Evolutionary conservation across 169 alveolate genomes (phyloP).

Genomic region (Plasmodium gonderi): DNA sequence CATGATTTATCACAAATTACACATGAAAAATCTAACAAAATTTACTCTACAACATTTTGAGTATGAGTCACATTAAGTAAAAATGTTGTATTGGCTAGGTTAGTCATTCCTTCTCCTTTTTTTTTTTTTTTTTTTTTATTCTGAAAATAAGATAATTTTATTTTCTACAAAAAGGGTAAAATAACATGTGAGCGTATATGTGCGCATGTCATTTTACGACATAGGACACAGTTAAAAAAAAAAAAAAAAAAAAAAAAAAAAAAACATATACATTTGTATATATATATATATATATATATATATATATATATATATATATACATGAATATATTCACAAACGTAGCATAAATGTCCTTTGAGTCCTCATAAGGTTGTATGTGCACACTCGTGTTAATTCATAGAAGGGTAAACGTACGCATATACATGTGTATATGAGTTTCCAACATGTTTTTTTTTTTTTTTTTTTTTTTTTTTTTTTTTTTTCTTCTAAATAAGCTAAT

Average conservation of each 20-base stretch:
- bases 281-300: too few relatives aligned
- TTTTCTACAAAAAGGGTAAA: not conserved
- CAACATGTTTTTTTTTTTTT: too few relatives aligned
- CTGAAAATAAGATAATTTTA: not conserved
- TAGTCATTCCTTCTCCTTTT: not conserved
- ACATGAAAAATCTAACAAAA: not conserved
- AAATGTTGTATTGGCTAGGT: not conserved
- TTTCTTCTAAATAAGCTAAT: too few relatives aligned
- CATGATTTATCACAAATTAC: not conserved
- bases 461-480: too few relatives aligned
- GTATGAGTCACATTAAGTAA: not conserved
- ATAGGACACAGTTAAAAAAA: not conserved
- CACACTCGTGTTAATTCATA: not conserved
- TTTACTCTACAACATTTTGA: not conserved
- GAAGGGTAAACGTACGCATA: too few relatives aligned
- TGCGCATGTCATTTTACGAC: not conserved
- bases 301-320: not conserved
- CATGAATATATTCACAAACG: not conserved
- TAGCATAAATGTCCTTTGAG: not conserved
- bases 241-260: too few relatives aligned
- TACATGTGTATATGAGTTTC: too few relatives aligned
- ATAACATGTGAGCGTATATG: not conserved
- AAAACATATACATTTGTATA: not conserved
- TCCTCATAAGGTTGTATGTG: not conserved
- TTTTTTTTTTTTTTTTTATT: not conserved